These are phyloP conservation scores for Amanita molliuscula DNA, from an alignment of 768 basidiomycete genomes.

Conservation along the genomic window DNA sequence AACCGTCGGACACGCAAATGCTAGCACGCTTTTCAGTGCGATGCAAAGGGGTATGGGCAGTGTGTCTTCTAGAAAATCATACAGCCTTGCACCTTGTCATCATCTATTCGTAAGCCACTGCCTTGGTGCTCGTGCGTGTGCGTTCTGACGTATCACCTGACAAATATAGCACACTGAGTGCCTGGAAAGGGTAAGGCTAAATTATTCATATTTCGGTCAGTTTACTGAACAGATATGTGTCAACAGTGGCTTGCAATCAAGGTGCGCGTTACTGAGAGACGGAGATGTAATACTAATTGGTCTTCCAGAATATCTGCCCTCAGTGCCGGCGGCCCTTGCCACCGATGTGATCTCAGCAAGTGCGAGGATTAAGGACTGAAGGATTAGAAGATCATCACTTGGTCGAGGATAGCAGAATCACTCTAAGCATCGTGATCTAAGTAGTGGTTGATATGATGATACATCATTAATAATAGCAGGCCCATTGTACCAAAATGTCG, in stretches of 20 bases:
- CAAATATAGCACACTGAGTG: constrained; percentile 69
- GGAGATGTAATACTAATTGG: background rate
- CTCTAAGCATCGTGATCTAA: background rate
- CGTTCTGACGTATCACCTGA: background rate
- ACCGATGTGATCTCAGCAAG: constrained; percentile 40
- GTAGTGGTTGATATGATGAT: background rate
- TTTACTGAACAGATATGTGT: constrained; percentile 10
- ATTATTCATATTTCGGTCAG: background rate
- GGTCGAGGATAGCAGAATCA: background rate
- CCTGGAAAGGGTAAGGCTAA: constrained; percentile 54
- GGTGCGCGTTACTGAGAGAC: constrained; percentile 21
- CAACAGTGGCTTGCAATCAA: constrained; percentile 67
- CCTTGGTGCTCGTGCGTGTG: background rate
- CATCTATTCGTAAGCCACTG: constrained; percentile 68
- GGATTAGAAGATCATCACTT: background rate
- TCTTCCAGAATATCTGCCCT: constrained; percentile 75
- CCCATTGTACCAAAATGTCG: background rate
- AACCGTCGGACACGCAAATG: constrained; percentile 17
- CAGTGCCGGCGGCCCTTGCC: constrained; percentile 80
- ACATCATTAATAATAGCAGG: constrained; percentile 9
- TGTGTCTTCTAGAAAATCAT: constrained; percentile 46
- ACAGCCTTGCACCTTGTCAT: constrained; percentile 83
- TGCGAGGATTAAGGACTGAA: no score
- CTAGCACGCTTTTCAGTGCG: constrained; percentile 28
- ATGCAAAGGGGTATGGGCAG: constrained; percentile 34